Base-by-base conservation (phyloP, 2,329 filamentous ascomycete genomes). In the Massarina eburnea region DNA sequence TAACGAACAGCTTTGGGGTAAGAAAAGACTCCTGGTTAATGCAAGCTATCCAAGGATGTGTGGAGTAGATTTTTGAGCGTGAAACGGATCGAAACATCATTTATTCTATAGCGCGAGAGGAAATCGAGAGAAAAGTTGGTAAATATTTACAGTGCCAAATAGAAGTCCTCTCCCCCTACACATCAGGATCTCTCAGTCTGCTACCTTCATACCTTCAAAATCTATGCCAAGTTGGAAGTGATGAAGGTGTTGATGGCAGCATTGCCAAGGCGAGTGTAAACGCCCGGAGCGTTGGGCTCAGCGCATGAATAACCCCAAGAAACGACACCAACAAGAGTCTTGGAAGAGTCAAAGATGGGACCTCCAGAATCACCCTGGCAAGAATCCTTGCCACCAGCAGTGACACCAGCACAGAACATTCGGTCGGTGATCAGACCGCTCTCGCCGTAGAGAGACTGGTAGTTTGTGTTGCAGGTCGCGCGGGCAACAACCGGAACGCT, bases 291-390 rank as follows among this genome's bases (percentile, higher is more conserved):
- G 7, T 38, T 38, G 14, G 27, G 36, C n/a, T n/a, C 37, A 37
- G 46, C 46, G 27, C 46, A 49, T 3, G 41, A 41, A 3, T 41
- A 34, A 9, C 46, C 46, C 30, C 43, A 49, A 27, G 46, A 49
- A 14, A 49, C 46, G 24, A 49, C 20, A 39, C 46, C 46, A 18
- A 49, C 29, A 8, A 49, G 22, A 18, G 46, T 49, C 3, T 17
- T 39, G 10, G 41, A 22, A 12, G 27, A 36, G 18, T 38, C 19
- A n/a, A 41, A 15, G 19, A 49, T 29, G 20, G 46, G 46, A n/a
- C 46, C 46, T 33, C 46, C 46, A 15, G 15, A 22, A 24, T 49
- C 46, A 19, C 42, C 46, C 37, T 49, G 46, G 46, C 46, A 49
- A 14, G 41, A 41, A 34, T 49, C 46, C 33, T 49, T 45, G 18